Conservation (phyloP, 495 filamentous ascomycete genomes). For the Lophiostoma macrostomum region DNA sequence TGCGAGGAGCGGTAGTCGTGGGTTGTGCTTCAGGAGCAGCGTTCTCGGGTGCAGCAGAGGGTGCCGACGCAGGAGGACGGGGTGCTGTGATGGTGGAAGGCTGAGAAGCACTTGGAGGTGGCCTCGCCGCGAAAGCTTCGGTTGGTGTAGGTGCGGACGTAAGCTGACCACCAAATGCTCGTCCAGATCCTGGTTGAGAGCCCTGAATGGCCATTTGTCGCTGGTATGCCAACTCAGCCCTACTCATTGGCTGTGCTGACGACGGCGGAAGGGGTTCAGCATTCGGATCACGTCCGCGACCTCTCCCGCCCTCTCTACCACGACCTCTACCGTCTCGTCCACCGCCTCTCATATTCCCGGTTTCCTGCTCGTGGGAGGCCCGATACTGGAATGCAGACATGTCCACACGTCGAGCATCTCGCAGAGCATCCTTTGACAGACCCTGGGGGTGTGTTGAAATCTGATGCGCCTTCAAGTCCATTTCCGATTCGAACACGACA, state of each 20-base stretch:
- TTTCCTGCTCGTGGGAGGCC: slow-evolving; percentile 61
- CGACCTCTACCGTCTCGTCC: slow-evolving; percentile 49
- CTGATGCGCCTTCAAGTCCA: slow-evolving; percentile 89
- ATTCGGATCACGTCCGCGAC: slow-evolving; percentile 70
- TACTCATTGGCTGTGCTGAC: slow-evolving; percentile 74
- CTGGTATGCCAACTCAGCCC: slow-evolving; percentile 91
- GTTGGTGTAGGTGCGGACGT: slow-evolving; percentile 43
- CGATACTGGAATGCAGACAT: slow-evolving; percentile 81
- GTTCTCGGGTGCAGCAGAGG: slow-evolving; percentile 8
- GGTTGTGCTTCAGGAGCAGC: slow-evolving; percentile 16
- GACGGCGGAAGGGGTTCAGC: slow-evolving; percentile 73
- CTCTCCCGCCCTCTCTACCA: slow-evolving; percentile 64
- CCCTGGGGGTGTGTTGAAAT: slow-evolving; percentile 72
- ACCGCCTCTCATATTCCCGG: slow-evolving; percentile 54
- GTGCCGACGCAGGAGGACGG: slow-evolving; percentile 30
- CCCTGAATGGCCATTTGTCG: slow-evolving; percentile 86
- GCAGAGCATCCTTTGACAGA: slow-evolving; percentile 75
- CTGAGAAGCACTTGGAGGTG: slow-evolving; percentile 34
- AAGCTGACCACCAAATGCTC: slow-evolving; percentile 80
- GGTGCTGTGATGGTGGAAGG: slow-evolving; percentile 45
- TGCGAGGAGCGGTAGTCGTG: slow-evolving; percentile 38
- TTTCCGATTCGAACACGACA: slow-evolving; percentile 90
- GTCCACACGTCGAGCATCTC: slow-evolving; percentile 83
- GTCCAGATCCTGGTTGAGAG: slow-evolving; percentile 70
- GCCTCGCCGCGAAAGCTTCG: slow-evolving; percentile 49